These are phyloP conservation scores for Venturia aucupariae DNA, from an alignment of 2,329 filamentous ascomycete genomes.

Conservation along the genomic window DNA sequence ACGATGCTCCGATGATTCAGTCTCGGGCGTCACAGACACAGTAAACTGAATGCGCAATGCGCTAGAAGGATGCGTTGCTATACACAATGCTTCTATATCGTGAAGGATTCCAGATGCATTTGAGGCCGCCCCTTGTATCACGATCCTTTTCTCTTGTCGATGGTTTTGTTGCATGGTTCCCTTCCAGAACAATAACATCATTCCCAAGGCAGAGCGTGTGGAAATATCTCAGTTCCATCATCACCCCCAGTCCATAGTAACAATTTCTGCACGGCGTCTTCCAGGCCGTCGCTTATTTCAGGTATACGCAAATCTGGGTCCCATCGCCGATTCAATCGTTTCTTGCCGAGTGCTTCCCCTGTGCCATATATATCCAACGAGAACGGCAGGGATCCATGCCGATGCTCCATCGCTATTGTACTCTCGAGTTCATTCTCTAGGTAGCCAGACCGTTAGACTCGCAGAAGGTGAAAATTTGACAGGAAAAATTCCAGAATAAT, in stretches of 20 bases:
- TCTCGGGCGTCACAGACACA: no score
- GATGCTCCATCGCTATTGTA: slow-evolving; percentile 6
- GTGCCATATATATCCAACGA: slow-evolving; percentile 11
- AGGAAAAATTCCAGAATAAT: neutral
- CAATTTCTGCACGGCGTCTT: neutral
- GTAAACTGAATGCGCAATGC: no score
- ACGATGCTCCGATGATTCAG: no score
- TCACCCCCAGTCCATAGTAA: slow-evolving; percentile 6
- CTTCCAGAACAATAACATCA: neutral
- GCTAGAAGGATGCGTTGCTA: no score
- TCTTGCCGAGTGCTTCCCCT: neutral
- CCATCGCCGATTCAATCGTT: slow-evolving; percentile 10
- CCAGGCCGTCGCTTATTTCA: neutral
- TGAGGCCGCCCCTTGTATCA: neutral
- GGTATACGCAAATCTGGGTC: neutral
- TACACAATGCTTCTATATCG: no score
- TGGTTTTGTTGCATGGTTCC: no score
- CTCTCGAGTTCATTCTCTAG: slow-evolving; percentile 8
- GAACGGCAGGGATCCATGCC: slow-evolving; percentile 9
- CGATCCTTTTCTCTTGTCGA: neutral
- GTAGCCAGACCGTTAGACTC: neutral
- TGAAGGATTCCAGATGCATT: no score
- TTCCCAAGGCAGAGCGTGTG: slow-evolving; percentile 10
- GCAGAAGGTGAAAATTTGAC: neutral
- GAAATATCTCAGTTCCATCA: slow-evolving; percentile 8